A percentile compares a stretch with the other conserved stretches of the same genome.
phyloP scores from a whole-genome alignment of 2,329 filamentous ascomycete genomes.

The Ascocoryne sarcoides region DNA sequence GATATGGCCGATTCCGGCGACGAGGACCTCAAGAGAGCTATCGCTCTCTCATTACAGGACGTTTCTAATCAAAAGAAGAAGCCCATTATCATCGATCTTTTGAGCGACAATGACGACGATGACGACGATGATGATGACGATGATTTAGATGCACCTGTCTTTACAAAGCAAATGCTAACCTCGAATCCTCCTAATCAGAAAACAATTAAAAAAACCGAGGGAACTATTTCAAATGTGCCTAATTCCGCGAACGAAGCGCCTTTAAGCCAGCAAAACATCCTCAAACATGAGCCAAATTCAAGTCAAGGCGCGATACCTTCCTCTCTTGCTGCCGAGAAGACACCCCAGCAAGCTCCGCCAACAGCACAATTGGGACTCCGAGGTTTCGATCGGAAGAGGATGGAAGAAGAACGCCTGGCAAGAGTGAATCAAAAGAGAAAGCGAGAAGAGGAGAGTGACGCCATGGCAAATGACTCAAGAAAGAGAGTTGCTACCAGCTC shows the following conservation, averaged over 20 bases:
- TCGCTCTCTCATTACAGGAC: conserved; percentile 44
- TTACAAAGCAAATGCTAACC: background rate
- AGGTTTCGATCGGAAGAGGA: conserved; percentile 61
- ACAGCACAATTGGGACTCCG: conserved; percentile 7
- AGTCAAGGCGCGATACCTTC: background rate
- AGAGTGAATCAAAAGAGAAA: conserved; percentile 35
- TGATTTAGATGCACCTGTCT: conserved; percentile 24
- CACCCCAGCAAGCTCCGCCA: background rate
- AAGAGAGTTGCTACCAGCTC: conserved; percentile 29
- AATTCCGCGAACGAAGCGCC: background rate
- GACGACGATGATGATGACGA: conserved; percentile 23
- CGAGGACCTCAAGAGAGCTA: conserved; percentile 50
- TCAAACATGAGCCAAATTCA: background rate
- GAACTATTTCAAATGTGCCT: no score
- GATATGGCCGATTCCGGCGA: conserved; percentile 30
- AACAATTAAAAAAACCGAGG: background rate
- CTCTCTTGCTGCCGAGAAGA: background rate
- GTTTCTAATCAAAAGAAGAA: background rate
- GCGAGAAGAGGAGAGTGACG: conserved; percentile 37
- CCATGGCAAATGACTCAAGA: conserved; percentile 1
- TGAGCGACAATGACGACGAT: conserved; percentile 16
- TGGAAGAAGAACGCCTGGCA: conserved; percentile 77
- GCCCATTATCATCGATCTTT: conserved; percentile 23
- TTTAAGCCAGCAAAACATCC: background rate
- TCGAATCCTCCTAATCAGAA: background rate